Conservation (phyloP, 1,284 basidiomycete species). For the Apiotrichum sp. region DNA sequence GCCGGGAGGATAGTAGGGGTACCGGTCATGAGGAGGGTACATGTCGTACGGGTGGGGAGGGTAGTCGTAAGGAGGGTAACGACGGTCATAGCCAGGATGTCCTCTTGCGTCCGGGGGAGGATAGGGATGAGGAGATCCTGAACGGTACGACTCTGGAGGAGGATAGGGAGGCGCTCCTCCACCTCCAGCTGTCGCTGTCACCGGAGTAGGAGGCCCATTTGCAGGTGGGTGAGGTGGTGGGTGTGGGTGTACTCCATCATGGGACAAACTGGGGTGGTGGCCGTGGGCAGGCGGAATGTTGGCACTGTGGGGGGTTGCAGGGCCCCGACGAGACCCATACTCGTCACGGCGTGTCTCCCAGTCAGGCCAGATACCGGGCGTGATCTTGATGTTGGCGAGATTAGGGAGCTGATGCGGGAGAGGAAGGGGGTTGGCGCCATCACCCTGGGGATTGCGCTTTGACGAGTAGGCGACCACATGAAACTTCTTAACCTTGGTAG, state of each 20-base stretch:
- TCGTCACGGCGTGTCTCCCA: conserved; percentile 38
- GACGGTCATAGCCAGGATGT: conserved; percentile 3
- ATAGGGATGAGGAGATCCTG: conserved; percentile 9
- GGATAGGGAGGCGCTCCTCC: conserved; percentile 5
- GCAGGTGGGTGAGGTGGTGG: conserved; percentile 9
- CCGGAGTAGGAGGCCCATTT: conserved; percentile 12
- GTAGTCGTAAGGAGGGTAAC: conserved; percentile 12
- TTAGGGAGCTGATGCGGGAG: conserved; percentile 41
- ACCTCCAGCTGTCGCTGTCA: conserved; percentile 13
- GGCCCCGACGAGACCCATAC: conserved; percentile 19
- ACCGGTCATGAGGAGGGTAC: conserved; percentile 6
- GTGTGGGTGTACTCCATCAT: conserved; percentile 7
- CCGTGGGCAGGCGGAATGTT: conserved; percentile 5
- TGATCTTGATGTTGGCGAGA: conserved; percentile 33
- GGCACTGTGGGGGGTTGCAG: conserved; percentile 6
- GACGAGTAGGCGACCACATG: conserved; percentile 45
- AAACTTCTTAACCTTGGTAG: conserved; percentile 40
- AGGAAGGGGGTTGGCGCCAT: conserved; percentile 35
- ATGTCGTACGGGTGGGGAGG: conserved; percentile 1
- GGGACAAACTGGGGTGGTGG: conserved; percentile 1
- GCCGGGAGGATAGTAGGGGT: conserved; percentile 11
- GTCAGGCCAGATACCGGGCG: conserved; percentile 42
- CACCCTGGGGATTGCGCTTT: conserved; percentile 43
- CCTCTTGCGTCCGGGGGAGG: conserved; percentile 4
- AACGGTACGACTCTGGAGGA: conserved; percentile 13